Percentiles rank a stretch among this genome's conserved stretches.
Conservation (phyloP, 2,329 filamentous ascomycete genomes). For the Coniochaeta sp. region DNA sequence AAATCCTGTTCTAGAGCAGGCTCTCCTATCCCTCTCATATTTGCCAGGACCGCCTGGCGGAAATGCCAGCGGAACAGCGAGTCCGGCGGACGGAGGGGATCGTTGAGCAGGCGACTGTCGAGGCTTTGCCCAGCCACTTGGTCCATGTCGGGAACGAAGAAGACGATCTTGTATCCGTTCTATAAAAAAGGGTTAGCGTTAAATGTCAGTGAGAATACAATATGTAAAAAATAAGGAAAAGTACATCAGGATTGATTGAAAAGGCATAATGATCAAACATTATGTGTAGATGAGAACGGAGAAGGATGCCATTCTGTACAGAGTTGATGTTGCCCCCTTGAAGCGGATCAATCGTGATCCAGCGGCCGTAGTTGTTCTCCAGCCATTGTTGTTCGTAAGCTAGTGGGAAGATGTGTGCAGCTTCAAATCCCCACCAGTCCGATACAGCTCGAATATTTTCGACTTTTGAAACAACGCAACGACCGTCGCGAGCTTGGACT, state of each 20-base stretch:
- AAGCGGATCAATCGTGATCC: neutral
- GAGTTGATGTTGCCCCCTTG: constrained; percentile 14
- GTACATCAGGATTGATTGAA: constrained; percentile 17
- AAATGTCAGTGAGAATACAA: neutral
- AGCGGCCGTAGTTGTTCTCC: constrained; percentile 7
- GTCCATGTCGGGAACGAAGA: neutral
- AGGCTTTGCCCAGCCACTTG: neutral
- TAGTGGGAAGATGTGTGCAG: constrained; percentile 18
- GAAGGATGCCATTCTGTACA: constrained; percentile 19
- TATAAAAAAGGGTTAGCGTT: neutral
- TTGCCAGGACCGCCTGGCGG: constrained; percentile 15
- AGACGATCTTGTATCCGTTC: neutral
- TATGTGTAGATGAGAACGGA: constrained; percentile 11
- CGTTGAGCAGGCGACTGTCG: neutral
- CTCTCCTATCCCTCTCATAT: constrained; percentile 17
- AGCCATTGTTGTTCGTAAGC: constrained; percentile 15
- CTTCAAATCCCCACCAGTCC: constrained; percentile 17
- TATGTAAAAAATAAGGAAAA: constrained; percentile 3
- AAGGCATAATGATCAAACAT: constrained; percentile 15
- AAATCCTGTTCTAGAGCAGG: constrained; percentile 17
- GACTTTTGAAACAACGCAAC: no score
- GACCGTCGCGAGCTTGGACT: no score
- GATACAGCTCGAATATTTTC: no score
- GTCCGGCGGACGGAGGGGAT: neutral
- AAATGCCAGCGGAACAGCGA: constrained; percentile 18